These are phyloP conservation scores for Metarhizium guizhouense DNA, from an alignment of 2,329 filamentous ascomycete genomes.

Conservation along the genomic window DNA sequence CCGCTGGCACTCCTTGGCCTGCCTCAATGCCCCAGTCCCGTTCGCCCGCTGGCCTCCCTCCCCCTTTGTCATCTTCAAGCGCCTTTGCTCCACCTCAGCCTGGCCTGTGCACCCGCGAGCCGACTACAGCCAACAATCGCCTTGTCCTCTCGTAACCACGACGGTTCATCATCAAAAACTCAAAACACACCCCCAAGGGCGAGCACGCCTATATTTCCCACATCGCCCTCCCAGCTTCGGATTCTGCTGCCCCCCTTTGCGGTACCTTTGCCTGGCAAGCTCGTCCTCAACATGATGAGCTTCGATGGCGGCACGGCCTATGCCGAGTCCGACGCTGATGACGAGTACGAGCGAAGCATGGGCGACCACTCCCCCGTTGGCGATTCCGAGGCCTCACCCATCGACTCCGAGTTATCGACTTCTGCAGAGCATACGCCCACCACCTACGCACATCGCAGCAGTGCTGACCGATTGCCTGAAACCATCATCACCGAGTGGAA, in stretches of 20 bases:
- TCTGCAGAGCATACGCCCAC: constrained; percentile 69
- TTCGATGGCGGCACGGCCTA: constrained; percentile 61
- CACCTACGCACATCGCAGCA: constrained; percentile 60
- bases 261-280: background rate
- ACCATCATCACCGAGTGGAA: constrained; percentile 74
- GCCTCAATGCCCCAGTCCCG: too few relatives aligned
- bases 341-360: constrained; percentile 71
- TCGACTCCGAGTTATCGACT: constrained; percentile 62
- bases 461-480: constrained; percentile 59
- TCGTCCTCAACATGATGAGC: constrained; percentile 35
- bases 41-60: background rate
- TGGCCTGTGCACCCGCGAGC: background rate
- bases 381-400: constrained; percentile 61
- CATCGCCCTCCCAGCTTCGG: background rate
- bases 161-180: background rate
- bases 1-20: too few relatives aligned
- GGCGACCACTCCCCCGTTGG: constrained; percentile 58
- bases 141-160: background rate
- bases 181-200: background rate
- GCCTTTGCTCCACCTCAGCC: constrained; percentile 5
- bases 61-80: constrained; percentile 4
- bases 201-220: background rate
- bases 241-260: background rate
- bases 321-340: constrained; percentile 72
- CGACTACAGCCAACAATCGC: background rate